A percentile compares a stretch with the other conserved stretches of the same genome.
These are phyloP conservation scores for Trichoderma virens DNA, from an alignment of 495 filamentous ascomycete species.

Conservation along the genomic window DNA sequence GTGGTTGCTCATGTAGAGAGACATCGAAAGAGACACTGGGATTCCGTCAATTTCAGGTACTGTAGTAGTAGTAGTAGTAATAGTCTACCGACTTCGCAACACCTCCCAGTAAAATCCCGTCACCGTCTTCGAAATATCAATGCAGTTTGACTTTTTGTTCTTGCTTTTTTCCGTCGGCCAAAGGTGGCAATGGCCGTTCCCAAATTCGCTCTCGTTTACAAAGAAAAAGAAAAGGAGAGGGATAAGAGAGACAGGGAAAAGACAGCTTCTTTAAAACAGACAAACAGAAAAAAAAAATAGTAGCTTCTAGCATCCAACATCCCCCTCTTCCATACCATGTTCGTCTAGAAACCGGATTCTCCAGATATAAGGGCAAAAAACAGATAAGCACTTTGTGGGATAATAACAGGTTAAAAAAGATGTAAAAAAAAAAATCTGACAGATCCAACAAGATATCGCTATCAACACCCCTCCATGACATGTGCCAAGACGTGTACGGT, in stretches of 20 bases:
- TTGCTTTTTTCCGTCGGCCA: background rate
- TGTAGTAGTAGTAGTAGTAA: no score
- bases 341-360: background rate
- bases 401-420: background rate
- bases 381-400: background rate
- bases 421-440: background rate
- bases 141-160: background rate
- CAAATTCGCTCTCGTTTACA: conserved; percentile 4
- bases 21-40: no score
- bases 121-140: background rate
- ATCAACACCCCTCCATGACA: conserved; percentile 7
- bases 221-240: background rate
- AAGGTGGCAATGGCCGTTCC: background rate
- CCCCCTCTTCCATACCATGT: background rate
- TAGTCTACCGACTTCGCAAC: no score
- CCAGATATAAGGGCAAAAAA: background rate
- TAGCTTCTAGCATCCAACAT: conserved; percentile 9
- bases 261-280: background rate
- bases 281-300: conserved; percentile 11
- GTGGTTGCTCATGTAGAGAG: no score
- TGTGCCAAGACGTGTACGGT: background rate
- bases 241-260: background rate
- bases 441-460: conserved; percentile 9
- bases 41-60: no score
- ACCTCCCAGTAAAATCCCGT: no score